Evolutionary conservation across 2,329 filamentous ascomycete genomes (phyloP).

Genomic region (Penicillium sp.): DNA sequence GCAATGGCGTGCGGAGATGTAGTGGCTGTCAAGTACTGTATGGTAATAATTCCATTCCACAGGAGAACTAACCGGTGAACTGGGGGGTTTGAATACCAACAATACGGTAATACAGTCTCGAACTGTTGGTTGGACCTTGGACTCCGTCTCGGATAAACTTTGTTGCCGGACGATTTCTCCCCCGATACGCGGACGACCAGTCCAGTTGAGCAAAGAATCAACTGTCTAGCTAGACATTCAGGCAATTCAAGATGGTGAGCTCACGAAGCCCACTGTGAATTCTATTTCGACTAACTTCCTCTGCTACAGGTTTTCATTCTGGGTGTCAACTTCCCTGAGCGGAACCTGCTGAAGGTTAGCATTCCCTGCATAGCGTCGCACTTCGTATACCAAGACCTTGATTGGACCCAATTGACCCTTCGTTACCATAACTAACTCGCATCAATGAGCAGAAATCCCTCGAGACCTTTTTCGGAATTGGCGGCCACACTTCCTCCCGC

Average conservation of each 20-base stretch:
- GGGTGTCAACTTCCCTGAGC: slow-evolving; percentile 82
- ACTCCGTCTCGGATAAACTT: slow-evolving; percentile 36
- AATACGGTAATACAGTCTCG: slow-evolving; percentile 1
- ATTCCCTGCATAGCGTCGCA: slow-evolving; percentile 13
- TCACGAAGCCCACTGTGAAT: background rate
- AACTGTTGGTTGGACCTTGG: slow-evolving; percentile 14
- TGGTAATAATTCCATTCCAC: slow-evolving; percentile 9
- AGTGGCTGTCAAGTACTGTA: background rate
- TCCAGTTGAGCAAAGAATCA: slow-evolving; percentile 16
- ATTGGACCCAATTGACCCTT: slow-evolving; percentile 8
- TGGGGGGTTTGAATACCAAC: background rate
- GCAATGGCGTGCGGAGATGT: slow-evolving; percentile 36
- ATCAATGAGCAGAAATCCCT: slow-evolving; percentile 56
- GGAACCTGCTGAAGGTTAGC: slow-evolving; percentile 77
- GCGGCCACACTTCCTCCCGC: slow-evolving; percentile 67
- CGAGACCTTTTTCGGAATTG: slow-evolving; percentile 83
- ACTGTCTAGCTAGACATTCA: slow-evolving; percentile 17
- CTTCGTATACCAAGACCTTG: slow-evolving; percentile 5
- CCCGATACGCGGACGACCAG: slow-evolving; percentile 25
- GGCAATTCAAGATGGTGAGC: slow-evolving; percentile 38
- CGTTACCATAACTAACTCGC: slow-evolving; percentile 12
- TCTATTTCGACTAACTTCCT: background rate
- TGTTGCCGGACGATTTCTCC: slow-evolving; percentile 41
- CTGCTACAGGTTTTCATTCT: slow-evolving; percentile 74
- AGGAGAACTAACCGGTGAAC: rapidly evolving